phyloP scores from a whole-genome alignment of 176 grass and related monocot species.

The Urochloa ruziziensis region DNA sequence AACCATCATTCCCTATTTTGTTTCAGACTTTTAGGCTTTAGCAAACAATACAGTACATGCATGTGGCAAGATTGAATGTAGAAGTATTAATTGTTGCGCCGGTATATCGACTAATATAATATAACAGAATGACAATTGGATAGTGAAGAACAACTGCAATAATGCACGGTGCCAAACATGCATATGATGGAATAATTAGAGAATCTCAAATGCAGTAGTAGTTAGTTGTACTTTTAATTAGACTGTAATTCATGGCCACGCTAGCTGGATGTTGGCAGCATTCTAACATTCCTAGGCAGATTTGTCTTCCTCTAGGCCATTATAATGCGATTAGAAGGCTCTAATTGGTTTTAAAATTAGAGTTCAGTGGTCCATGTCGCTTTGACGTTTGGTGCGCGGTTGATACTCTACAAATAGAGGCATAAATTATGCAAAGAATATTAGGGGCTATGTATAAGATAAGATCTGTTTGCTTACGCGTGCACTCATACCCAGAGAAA shows the following conservation, averaged over 20 bases:
- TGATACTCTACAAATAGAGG: constrained; percentile 16
- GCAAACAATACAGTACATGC: not conserved
- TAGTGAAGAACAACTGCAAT: not conserved
- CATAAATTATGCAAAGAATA: constrained; percentile 35
- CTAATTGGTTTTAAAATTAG: constrained; percentile 49
- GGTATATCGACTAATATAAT: too few species aligned
- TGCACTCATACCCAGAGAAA: constrained; percentile 35
- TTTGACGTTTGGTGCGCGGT: constrained; percentile 32
- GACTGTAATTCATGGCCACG: constrained; percentile 19
- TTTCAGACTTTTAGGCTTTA: not conserved
- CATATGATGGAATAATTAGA: not conserved
- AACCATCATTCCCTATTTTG: constrained; percentile 16
- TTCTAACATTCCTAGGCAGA: constrained; percentile 39
- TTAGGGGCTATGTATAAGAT: constrained; percentile 27
- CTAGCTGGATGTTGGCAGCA: constrained; percentile 7
- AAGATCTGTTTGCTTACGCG: constrained; percentile 37
- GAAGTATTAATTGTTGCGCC: not conserved
- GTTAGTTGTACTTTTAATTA: constrained; percentile 20
- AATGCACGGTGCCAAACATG: not conserved
- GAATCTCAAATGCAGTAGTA: constrained; percentile 21
- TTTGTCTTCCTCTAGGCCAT: constrained; percentile 42
- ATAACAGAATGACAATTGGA: not conserved
- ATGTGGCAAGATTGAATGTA: not conserved
- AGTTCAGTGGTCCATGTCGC: constrained; percentile 32
- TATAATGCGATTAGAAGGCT: constrained; percentile 44